Evolutionary conservation across 1,284 basidiomycete genomes (phyloP), one percentile per base, ranked within the genome.

Genomic region (Heliocybe sulcata): DNA sequence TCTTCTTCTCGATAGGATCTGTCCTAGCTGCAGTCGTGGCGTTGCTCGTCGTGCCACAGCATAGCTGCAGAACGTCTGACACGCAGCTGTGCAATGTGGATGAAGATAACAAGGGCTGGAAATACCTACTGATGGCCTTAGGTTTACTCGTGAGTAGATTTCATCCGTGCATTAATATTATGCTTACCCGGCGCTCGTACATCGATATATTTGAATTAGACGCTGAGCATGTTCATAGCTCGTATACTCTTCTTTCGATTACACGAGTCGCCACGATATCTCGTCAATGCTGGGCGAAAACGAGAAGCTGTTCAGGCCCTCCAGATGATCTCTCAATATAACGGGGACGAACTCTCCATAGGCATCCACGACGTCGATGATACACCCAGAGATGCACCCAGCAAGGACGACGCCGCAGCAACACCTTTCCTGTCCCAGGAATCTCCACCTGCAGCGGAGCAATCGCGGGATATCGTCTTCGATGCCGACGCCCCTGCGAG

Each of bases 1-100:
- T 97, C 20, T 99, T 98, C 76, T 97, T 97, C 75, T 94, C 92
- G 2, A 73, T 96, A 49, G 94, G 94, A 45, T 85, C 94, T 0
- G 92, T 97, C 25, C 67, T 96, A 6, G 78, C 92, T 1, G 92
- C 94, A 0, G 67, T 92, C 9, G 81, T 94, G 35, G 91, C 83
- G 27, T 79, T 94, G 29, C 56, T 87, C 27, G 77, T 94, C 51
- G 80, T 98, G 31, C 94, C 94, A 0, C 72, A 77, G 16, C 76
- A 84, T 60, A 92, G 90, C 1, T 98, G 94, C 66, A 70, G 76
- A 1, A 69, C 72, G 25, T 58, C 70, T 1, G 63, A 72, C 14
- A 65, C 66, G 19, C 47, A n/a, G 4, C 65, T 73, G 1, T 93
- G 91, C 67, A 82, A 90, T 64, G 77, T 88, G 11, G 74, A 75